Evolutionary conservation across 2,329 filamentous ascomycete genomes (phyloP), one percentile per base, ranked within the genome.

Genomic region (Davidsoniella eucalypti): DNA sequence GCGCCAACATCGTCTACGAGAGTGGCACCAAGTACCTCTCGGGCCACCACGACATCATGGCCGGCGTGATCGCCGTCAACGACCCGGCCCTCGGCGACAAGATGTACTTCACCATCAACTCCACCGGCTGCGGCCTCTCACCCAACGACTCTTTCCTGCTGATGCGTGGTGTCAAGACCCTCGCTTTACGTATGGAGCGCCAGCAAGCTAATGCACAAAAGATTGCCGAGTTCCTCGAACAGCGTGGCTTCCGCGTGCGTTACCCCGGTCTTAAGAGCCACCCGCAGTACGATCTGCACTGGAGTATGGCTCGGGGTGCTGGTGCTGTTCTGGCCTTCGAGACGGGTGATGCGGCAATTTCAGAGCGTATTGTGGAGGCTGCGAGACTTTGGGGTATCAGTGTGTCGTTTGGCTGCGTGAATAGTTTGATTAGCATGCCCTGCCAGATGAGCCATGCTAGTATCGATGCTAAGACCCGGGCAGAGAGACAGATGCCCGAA

Each of bases 361-460:
- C 85, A 4, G 87, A 95, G 68, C 78, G 88, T 38, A 95, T 98
- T 59, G 92, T 98, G 4, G 92, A 96, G 67, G 85, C 84, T 26
- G 85, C 92, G 2, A 79, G 84, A 56, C 71, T 98, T 29, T 98
- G 87, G 80, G 87, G 84, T 33, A 98, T 98, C 58, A 93, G 85
- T 57, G 92, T 98, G 53, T 94, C 87, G 61, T 98, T 98, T 63
- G 92, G 92, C 44, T 96, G 92, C 63, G 92, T 98, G 57, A 98
- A 98, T 69, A 94, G 86, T 63, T 70, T 98, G 64, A 98, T 98
- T 66, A 95, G 88, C 69, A 95, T 98, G 90, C 90, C 92, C 7
- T 98, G 92, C 68, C 87, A 90, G 60, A 98, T 98, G 93, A 96
- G 90, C 67, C 92, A 98, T 66, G 92, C 92, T 38, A 94, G 87